A percentile compares a stretch with the other conserved stretches of the same genome.
These are phyloP conservation scores for Lasiosphaeria miniovina DNA, from an alignment of 495 filamentous ascomycete genomes.

Conservation along the genomic window DNA sequence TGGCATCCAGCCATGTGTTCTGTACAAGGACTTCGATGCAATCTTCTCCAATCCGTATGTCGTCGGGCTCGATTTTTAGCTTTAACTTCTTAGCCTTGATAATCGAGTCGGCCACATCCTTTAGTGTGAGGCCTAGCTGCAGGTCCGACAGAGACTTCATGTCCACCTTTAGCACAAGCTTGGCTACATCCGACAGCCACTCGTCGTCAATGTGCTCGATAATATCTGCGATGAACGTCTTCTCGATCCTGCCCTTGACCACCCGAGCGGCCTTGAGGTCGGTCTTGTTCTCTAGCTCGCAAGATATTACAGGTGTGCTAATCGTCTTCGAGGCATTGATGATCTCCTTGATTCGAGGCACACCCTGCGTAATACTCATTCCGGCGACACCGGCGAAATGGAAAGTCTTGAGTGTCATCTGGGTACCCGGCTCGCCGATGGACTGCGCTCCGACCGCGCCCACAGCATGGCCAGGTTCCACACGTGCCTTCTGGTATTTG, in stretches of 20 bases:
- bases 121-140: conserved; percentile 68
- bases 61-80: conserved; percentile 49
- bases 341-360: conserved; percentile 99
- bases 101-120: conserved; percentile 71
- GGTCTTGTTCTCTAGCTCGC: conserved; percentile 67
- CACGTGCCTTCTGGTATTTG: conserved; percentile 85
- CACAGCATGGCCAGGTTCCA: conserved; percentile 95
- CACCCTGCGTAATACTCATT: conserved; percentile 98
- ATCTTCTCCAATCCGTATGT: conserved; percentile 32
- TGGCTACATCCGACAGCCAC: conserved; percentile 72
- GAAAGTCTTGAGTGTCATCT: conserved; percentile 99
- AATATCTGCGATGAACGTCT: conserved; percentile 72
- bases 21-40: conserved; percentile 56
- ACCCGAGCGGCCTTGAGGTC: conserved; percentile 73
- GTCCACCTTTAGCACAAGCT: conserved; percentile 74
- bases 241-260: conserved; percentile 89
- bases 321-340: conserved; percentile 94
- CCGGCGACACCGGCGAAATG: conserved; percentile 99
- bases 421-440: conserved; percentile 96
- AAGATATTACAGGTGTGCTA: conserved; percentile 89
- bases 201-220: conserved; percentile 76
- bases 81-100: conserved; percentile 77
- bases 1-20: conserved; percentile 44
- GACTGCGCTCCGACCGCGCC: conserved; percentile 96
- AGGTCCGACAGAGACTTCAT: conserved; percentile 70